These are phyloP conservation scores for Phalaenopsis aphrodite DNA, from an alignment of 106 monocot genomes.

Conservation along the genomic window DNA sequence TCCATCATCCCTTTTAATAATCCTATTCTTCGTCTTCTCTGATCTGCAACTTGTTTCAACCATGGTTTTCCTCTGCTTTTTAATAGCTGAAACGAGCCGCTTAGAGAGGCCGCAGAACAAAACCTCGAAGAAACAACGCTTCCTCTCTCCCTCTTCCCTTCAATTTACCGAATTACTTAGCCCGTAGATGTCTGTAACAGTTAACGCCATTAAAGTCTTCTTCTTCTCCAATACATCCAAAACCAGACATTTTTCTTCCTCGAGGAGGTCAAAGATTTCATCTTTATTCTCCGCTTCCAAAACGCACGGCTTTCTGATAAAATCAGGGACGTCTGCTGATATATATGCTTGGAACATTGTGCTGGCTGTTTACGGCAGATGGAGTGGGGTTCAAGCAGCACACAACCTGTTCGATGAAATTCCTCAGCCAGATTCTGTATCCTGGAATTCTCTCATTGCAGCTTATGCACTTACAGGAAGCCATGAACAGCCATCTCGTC, in stretches of 20 bases:
- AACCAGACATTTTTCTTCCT: background rate
- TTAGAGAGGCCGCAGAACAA: no score
- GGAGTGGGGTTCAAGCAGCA: constrained; percentile 11
- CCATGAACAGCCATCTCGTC: constrained; percentile 9
- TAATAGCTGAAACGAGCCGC: no score
- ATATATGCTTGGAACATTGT: constrained; percentile 49
- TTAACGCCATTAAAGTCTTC: background rate
- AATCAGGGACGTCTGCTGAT: constrained; percentile 26
- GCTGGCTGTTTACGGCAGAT: constrained; percentile 29
- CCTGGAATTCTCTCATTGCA: constrained; percentile 64
- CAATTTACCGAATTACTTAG: no score
- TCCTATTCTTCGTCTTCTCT: no score
- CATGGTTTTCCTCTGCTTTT: no score
- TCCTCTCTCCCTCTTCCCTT: no score
- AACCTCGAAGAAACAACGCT: no score
- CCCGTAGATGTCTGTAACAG: background rate
- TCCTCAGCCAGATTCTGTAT: constrained; percentile 34
- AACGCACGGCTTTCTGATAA: constrained; percentile 39
- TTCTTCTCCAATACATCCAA: background rate
- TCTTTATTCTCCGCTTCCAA: constrained; percentile 11
- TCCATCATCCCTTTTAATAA: no score
- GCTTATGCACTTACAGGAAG: constrained; percentile 20
- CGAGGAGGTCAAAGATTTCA: background rate
- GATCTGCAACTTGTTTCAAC: no score
- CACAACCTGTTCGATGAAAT: constrained; percentile 65